A percentile compares a stretch with the other conserved stretches of the same genome.
phyloP scores from a whole-genome alignment of 148 eudicot genomes.

The Drosera capensis region DNA sequence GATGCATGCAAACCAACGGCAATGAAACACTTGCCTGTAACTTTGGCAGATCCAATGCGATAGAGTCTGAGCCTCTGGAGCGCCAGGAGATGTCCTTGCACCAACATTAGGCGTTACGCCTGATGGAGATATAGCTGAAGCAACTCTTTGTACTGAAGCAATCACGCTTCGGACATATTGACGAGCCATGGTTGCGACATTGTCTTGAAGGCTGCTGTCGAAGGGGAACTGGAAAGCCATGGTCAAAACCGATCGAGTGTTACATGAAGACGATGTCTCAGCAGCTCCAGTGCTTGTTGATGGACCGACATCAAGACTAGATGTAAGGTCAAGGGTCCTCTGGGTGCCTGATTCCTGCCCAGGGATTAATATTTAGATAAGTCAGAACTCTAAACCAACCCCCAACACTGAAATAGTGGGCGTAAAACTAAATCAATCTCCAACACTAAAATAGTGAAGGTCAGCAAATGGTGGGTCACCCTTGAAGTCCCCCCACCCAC shows the following conservation, averaged over 20 bases:
- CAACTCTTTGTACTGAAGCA: constrained; percentile 87
- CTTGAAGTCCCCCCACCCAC: no score
- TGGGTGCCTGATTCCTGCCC: constrained; percentile 30
- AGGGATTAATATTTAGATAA: no score
- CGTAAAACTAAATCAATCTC: no score
- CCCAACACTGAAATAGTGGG: no score
- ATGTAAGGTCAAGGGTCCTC: constrained; percentile 65
- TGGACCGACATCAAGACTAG: constrained; percentile 81
- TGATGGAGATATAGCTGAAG: constrained; percentile 76
- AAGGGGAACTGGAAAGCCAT: constrained; percentile 92
- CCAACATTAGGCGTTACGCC: constrained; percentile 47
- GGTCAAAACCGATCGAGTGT: constrained; percentile 60
- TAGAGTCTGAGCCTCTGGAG: constrained; percentile 84
- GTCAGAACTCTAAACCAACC: no score
- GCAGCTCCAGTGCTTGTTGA: constrained; percentile 28
- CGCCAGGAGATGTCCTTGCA: constrained; percentile 51
- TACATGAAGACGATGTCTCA: constrained; percentile 24
- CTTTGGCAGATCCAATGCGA: constrained; percentile 95
- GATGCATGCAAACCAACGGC: not conserved
- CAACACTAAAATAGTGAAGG: no score
- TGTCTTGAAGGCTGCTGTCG: constrained; percentile 56
- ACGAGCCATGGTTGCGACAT: constrained; percentile 80
- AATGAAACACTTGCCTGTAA: constrained; percentile 38
- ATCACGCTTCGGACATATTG: constrained; percentile 81
- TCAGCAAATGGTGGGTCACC: no score